Evolutionary conservation across 768 basidiomycete genomes (phyloP), one percentile per base, ranked within the genome.

Genomic region (Imleria badia): DNA sequence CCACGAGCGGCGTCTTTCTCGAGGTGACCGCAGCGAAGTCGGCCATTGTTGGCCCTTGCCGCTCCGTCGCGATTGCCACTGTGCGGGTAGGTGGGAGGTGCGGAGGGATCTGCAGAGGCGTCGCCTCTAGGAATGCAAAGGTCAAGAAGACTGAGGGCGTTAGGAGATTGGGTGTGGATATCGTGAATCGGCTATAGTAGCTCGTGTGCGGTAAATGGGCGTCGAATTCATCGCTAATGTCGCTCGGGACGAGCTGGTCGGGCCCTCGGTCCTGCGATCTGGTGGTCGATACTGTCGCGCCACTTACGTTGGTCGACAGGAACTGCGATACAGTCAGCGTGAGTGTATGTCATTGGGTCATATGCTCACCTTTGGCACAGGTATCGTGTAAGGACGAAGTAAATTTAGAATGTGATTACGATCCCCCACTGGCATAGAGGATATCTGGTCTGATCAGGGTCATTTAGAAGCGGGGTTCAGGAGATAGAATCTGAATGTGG

Each of bases 41-140:
- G 54, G 80, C 80, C 55, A 73, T 69, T 30, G 83, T 85, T 4
- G 83, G 82, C 1, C 81, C 83, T 36, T 73, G 63, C 20, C 76
- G 75, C 31, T 76, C 75, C 50, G 66, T 73, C 12, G 76, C 74
- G 19, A 70, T 62, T 19, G 82, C 80, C 19, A 74, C 70, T 14
- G 72, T 75, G 35, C 81, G 76, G 35, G 75, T 81, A 42, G 73
- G 67, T 2, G 79, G 83, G 23, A 86, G 71, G 55, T 84, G 81
- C 9, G 71, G 70, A 6, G 84, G 82, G 14, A 79, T 63, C 49
- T 70, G 70, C 20, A 82, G 61, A 2, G 75, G 69, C 12, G 66
- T 69, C 5, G 72, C 71, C 63, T 85, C 82, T 26, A 78, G 74
- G 48, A 85, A 61, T 3, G 77, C 81, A 58, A 80, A 83, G 11